Percentiles rank a stretch among this genome's conserved stretches.
Conservation (phyloP, 805 yeast species). For the Spathaspora hagerdaliae region DNA sequence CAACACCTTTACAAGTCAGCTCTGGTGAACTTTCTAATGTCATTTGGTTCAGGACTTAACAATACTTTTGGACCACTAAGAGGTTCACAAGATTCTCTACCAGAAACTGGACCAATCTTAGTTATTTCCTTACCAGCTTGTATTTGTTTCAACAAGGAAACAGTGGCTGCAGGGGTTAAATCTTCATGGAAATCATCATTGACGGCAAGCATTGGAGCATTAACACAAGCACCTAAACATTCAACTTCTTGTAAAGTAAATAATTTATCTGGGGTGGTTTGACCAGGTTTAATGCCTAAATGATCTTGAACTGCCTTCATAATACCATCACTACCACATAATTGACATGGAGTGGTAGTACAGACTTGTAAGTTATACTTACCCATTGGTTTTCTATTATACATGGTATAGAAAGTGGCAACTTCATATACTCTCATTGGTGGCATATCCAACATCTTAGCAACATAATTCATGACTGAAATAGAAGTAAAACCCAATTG, state of each 20-base stretch:
- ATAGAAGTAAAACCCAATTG: constrained; percentile 84
- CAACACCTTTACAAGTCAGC: constrained; percentile 48
- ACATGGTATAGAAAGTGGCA: constrained; percentile 91
- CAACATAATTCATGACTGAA: constrained; percentile 86
- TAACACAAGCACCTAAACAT: constrained; percentile 89
- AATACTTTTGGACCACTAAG: constrained; percentile 64
- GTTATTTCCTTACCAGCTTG: constrained; percentile 57
- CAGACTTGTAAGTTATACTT: constrained; percentile 80
- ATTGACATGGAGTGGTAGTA: constrained; percentile 86
- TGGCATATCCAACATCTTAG: constrained; percentile 79
- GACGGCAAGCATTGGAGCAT: constrained; percentile 83
- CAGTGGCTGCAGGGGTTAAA: constrained; percentile 63
- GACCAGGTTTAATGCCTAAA: constrained; percentile 67
- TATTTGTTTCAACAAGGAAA: constrained; percentile 56
- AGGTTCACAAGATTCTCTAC: constrained; percentile 76
- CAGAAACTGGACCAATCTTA: constrained; percentile 64
- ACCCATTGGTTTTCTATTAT: constrained; percentile 82
- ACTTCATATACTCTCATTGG: constrained; percentile 94
- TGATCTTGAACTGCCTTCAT: constrained; percentile 63
- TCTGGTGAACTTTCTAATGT: constrained; percentile 68
- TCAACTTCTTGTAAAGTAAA: constrained; percentile 86
- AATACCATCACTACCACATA: constrained; percentile 77
- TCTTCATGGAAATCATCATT: constrained; percentile 85
- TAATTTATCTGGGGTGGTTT: constrained; percentile 68
- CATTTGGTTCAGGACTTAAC: constrained; percentile 57